These are phyloP conservation scores for Angomonas ambiguus DNA, from an alignment of 208 protist species.

Conservation along the genomic window DNA sequence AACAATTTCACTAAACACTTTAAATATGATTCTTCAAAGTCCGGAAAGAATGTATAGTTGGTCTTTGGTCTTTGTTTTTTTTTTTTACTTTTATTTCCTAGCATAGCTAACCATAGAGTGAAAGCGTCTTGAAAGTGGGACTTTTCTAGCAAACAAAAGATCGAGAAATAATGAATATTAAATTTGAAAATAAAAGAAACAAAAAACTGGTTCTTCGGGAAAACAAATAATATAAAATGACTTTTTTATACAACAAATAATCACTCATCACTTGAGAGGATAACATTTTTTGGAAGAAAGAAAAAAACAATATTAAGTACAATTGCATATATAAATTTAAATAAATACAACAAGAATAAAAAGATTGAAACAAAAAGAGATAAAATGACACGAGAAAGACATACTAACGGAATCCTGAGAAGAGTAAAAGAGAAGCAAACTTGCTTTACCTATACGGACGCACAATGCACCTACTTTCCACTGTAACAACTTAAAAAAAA, in stretches of 20 bases:
- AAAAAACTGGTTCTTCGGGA: neutral
- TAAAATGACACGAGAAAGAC: slow-evolving; percentile 10
- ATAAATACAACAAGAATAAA: slow-evolving; percentile 3
- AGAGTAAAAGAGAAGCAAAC: slow-evolving; percentile 3
- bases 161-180: neutral
- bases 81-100: no score
- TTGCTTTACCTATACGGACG: no score
- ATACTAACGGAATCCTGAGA: neutral
- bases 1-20: neutral
- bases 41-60: neutral
- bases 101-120: neutral
- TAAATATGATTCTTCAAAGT: neutral
- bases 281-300: neutral
- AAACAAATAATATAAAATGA: neutral
- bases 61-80: no score
- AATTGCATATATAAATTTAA: neutral
- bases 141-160: neutral
- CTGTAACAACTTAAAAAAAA: slow-evolving; percentile 5
- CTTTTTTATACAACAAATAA: neutral
- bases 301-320: neutral
- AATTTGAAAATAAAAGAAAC: slow-evolving; percentile 11
- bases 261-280: neutral
- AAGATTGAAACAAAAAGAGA: slow-evolving; percentile 8
- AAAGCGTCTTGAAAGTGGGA: neutral
- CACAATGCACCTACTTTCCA: no score